Conservation (phyloP, 202 grass and related monocot species). For the Zizania palustris region DNA sequence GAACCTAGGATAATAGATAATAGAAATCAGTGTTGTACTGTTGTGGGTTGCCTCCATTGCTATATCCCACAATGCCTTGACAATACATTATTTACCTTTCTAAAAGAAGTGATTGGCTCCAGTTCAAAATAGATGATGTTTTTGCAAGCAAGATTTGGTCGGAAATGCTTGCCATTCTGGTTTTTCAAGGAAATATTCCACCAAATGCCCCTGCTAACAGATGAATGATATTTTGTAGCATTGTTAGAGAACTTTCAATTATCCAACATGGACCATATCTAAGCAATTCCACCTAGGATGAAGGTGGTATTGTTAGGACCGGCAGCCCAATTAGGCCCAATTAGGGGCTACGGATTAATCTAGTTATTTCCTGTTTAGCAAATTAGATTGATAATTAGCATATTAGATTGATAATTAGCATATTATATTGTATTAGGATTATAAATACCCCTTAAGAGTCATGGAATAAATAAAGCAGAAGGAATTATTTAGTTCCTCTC, state of each 20-base stretch:
- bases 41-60: background rate
- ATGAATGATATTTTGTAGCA: background rate
- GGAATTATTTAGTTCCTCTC: too few relatives aligned
- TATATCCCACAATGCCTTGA: conserved; percentile 1
- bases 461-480: too few relatives aligned
- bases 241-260: background rate
- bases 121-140: background rate
- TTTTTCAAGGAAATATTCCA: background rate
- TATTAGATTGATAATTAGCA: too few relatives aligned
- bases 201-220: background rate
- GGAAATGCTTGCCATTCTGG: background rate
- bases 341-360: too few relatives aligned
- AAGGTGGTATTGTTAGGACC: too few relatives aligned
- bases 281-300: background rate
- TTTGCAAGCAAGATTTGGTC: background rate
- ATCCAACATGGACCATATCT: background rate
- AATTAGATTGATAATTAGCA: too few relatives aligned
- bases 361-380: too few relatives aligned
- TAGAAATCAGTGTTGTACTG: conserved; percentile 7
- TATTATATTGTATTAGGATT: too few relatives aligned
- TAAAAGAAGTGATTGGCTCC: background rate
- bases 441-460: too few relatives aligned
- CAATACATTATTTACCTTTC: background rate
- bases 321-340: too few relatives aligned
- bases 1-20: background rate